A percentile compares a stretch with the other conserved stretches of the same genome.
These are phyloP conservation scores for Nyctanthes arbortristis DNA, from an alignment of 257 asterid genomes.

Conservation along the genomic window DNA sequence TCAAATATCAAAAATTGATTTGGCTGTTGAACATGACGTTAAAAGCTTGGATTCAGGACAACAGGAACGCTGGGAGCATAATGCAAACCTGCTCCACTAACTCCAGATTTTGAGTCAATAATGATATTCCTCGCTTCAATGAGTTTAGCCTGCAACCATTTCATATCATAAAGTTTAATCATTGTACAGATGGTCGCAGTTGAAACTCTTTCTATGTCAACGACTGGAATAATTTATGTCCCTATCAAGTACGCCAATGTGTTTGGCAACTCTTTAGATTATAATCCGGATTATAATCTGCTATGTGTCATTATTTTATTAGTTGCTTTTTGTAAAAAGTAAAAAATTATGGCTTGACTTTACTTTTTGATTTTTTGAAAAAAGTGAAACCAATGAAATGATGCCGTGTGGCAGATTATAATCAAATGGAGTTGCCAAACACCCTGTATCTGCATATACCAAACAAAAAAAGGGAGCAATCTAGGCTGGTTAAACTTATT, in stretches of 20 bases:
- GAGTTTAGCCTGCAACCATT: slow-evolving; percentile 70
- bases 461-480: not conserved
- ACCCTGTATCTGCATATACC: not conserved
- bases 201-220: not conserved
- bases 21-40: slow-evolving; percentile 10
- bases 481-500: not conserved
- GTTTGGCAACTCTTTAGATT: too few species aligned
- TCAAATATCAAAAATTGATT: slow-evolving; percentile 22
- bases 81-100: slow-evolving; percentile 92
- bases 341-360: too few species aligned
- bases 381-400: too few species aligned
- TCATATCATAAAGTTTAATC: not conserved
- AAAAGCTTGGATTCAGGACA: not conserved
- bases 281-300: too few species aligned
- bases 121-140: slow-evolving; percentile 74
- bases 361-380: too few species aligned
- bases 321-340: too few species aligned
- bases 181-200: not conserved
- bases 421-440: too few species aligned
- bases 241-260: not conserved
- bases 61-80: slow-evolving; percentile 9
- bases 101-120: slow-evolving; percentile 94
- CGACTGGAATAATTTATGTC: not conserved
- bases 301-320: too few species aligned
- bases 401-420: too few species aligned